Evolutionary conservation across 148 eudicot genomes (phyloP), one percentile per base, ranked within the genome.

Genomic region (Amaranthus hypochondriacus): DNA sequence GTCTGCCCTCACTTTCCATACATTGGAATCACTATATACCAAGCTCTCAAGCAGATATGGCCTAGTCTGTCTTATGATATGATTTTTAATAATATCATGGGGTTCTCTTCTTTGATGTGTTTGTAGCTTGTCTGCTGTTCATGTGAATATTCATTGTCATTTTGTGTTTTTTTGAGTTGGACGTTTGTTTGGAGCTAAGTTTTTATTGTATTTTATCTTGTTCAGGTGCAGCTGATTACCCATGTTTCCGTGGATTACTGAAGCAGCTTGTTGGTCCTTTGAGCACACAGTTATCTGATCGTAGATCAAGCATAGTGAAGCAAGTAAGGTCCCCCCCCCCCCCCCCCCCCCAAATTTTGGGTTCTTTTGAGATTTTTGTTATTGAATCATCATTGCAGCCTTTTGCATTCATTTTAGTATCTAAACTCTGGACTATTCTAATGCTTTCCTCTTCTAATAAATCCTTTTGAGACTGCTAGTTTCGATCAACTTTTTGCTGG

Each of bases 241-340:
- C 98, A 5, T 84, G 91, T 81, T 94, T 94, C 67, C 98, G 91
- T 47, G 91, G 96, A 73, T 91, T 94, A 76, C 82, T 94, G 6
- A 94, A 94, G 85, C 98, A 91, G 79, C 91, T 94, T 66, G 86
- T 87, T 77, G 90, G 89, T 56, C 98, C 98, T 66, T 74, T 94
- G 73, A 86, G 90, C 83, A 87, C 90, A 47, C 98, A 94, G 59
- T 84, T 94, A 75, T 78, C 95, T 68, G 98, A 94, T 82, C 85
- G 98, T 68, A 87, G 98, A 79, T 94, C 98, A 69, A 94, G 88
- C 86, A 91, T 94, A 79, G 98, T 94, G 65, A 94, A 94, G 80
- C 98, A 94, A 89, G 98, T 87, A 66, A 74, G 79, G 63, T 58
- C 7, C 46, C 8, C 4, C 50, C 55, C 13, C 11, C 44, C 42